A percentile compares a stretch with the other conserved stretches of the same genome.
phyloP scores from a whole-genome alignment of 208 protist genomes.

The Naegleria lovaniensis region DNA sequence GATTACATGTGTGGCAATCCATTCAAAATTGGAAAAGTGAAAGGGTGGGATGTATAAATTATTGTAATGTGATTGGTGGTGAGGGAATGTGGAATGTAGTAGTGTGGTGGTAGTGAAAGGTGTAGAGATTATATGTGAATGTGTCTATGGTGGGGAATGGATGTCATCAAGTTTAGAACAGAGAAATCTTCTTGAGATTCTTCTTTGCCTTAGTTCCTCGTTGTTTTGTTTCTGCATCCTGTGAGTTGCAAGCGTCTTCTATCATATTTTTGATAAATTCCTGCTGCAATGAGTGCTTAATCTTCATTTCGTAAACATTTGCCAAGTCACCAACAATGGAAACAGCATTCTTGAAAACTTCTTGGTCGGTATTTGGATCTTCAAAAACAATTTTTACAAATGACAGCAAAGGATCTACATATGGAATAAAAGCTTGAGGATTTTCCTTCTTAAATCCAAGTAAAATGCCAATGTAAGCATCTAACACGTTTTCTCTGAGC shows the following conservation, averaged over 20 bases:
- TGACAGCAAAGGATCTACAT: constrained; percentile 41
- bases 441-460: constrained; percentile 49
- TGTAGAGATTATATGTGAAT: not conserved
- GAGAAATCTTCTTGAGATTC: not conserved
- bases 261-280: not conserved
- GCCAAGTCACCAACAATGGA: constrained; percentile 46
- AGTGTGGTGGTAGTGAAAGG: not conserved
- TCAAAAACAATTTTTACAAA: constrained; percentile 33
- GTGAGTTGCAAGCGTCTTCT: not conserved
- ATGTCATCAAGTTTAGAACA: not conserved
- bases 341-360: constrained; percentile 43
- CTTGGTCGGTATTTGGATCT: constrained; percentile 35
- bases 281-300: not conserved
- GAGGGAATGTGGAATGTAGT: too few relatives aligned
- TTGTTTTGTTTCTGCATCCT: not conserved
- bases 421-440: constrained; percentile 39
- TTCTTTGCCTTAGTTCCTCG: not conserved
- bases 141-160: not conserved
- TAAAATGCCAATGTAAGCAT: constrained; percentile 59
- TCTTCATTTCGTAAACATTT: constrained; percentile 14
- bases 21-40: too few relatives aligned
- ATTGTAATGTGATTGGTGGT: not conserved
- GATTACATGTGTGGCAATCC: too few relatives aligned
- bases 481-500: constrained; percentile 54
- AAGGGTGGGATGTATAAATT: not conserved